Percentiles rank a stretch among this genome's conserved stretches.
phyloP scores from a whole-genome alignment of 345 rosid genomes.

The Eucalyptus paniculata region DNA sequence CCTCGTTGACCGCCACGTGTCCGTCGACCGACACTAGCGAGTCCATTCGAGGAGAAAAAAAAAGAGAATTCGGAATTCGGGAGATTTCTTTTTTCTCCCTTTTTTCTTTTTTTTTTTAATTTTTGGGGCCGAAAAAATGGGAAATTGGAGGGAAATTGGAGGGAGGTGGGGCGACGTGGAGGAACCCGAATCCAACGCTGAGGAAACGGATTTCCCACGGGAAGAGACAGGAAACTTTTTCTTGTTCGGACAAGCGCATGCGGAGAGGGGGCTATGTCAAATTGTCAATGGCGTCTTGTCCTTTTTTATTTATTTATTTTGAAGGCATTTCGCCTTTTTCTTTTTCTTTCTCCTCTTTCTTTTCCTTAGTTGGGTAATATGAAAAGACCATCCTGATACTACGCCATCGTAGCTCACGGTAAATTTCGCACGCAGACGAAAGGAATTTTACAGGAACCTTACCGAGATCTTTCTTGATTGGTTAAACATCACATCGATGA shows the following conservation, averaged over 20 bases:
- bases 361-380: background rate
- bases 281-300: background rate
- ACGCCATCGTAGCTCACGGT: background rate
- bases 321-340: background rate
- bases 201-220: background rate
- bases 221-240: background rate
- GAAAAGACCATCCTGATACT: background rate
- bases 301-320: background rate
- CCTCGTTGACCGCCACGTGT: background rate
- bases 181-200: background rate
- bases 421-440: background rate
- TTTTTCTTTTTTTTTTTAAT: fast-evolving
- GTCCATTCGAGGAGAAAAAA: background rate
- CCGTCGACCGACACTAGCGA: background rate
- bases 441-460: background rate
- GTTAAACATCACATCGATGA: background rate
- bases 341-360: no score
- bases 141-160: background rate
- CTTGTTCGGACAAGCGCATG: background rate
- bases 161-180: background rate
- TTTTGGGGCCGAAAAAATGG: background rate
- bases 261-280: background rate
- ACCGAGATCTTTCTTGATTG: background rate
- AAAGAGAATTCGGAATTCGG: background rate
- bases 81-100: background rate